Conservation (phyloP, 1,284 basidiomycete genomes). For the Trichosporon ovoides region DNA sequence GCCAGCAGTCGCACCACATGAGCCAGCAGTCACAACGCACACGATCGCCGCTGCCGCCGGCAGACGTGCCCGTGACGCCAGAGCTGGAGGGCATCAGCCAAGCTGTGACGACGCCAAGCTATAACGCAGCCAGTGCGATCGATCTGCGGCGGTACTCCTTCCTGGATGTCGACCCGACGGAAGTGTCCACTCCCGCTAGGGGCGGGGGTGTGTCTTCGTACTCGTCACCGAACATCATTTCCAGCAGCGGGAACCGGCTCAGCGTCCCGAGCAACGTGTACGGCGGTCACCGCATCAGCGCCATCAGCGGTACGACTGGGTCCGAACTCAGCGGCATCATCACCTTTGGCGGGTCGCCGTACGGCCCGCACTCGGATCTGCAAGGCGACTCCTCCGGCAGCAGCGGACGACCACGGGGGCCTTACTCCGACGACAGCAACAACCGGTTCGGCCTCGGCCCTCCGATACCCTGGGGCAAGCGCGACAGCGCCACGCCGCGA, state of each 20-base stretch:
- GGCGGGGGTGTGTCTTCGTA: constrained; percentile 6
- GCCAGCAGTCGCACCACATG: not conserved
- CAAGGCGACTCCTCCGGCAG: not conserved
- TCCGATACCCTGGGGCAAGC: constrained; percentile 16
- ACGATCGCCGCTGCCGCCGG: not conserved
- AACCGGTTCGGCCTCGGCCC: constrained; percentile 18
- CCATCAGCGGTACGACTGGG: not conserved
- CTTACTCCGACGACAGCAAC: not conserved
- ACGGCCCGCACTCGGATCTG: not conserved
- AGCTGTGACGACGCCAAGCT: constrained; percentile 1
- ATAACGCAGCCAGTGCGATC: not conserved
- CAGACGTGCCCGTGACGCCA: not conserved
- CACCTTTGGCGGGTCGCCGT: constrained; percentile 1
- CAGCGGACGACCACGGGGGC: not conserved
- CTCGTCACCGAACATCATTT: not conserved
- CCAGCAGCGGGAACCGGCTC: not conserved
- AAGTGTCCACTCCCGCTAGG: constrained; percentile 6
- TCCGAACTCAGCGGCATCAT: constrained; percentile 1
- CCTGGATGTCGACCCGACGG: constrained; percentile 14
- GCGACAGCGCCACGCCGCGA: constrained; percentile 13
- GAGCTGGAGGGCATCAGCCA: constrained; percentile 2
- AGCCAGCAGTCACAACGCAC: constrained; percentile 3
- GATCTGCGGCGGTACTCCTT: constrained; percentile 13
- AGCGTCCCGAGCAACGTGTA: not conserved
- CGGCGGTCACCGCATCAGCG: not conserved